Base-by-base conservation (phyloP, 2,329 filamentous ascomycete genomes). In the Cladosporium sp. region DNA sequence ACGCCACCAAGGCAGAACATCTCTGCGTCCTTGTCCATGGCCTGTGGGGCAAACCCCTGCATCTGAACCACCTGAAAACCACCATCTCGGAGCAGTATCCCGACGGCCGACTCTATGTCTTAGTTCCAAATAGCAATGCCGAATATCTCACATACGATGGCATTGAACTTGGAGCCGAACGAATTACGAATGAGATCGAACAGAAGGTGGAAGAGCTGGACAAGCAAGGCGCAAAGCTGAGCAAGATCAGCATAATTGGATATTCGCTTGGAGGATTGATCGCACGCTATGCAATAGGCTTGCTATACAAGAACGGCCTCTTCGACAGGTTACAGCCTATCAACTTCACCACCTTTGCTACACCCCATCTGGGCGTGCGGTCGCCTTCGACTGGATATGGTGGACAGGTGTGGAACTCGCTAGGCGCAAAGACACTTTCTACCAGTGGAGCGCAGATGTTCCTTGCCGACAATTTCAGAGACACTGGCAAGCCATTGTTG, bases 311-410 rank as follows among this genome's bases (percentile, higher is more conserved):
- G 63, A 91, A 90, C 72, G 92, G 93, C 10, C 83, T 92, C 65
- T 88, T 98, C 65, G 89, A 96, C 65, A 84, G 84, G 65, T 83
- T 98, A 28, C 85, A 92, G 74, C 94, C 94, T 69, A 86, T 94
- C 78, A 97, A 96, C 82, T 97, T 98, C 78, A 92, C 90, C 2
- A 97, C 93, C 0, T 97, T 98, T 78, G 94, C 91, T 5, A 89
- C 91, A 34, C 94, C 86, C 84, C 74, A 80, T 90, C 65, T 97
- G 83, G 82, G 82, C 14, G 79, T 82, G 6, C 76, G 81, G 18
- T 79, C 81, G 0, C 82, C 81, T 2, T 73, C 79, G 18, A 67
- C 74, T 51, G 81, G 82, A 28, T 79, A 77, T 23, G 72, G 78
- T 61, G 79, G 77, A 66, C 76, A 80, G n/a, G 67, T 81, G 11